Evolutionary conservation across 192 early-diverging fungal genomes (phyloP).

Genomic region (Backusella luteola): DNA sequence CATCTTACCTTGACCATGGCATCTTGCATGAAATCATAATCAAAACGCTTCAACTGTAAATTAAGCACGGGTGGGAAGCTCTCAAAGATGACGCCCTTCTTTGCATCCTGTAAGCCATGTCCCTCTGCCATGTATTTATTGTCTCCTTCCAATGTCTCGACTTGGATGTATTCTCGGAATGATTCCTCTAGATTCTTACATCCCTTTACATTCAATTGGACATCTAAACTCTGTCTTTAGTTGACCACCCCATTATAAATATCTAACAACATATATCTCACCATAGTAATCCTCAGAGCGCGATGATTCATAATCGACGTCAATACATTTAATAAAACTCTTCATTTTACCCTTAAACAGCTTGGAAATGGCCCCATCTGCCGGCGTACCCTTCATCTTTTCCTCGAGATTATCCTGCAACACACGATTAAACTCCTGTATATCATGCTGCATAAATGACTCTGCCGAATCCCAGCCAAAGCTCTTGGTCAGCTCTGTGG

Average conservation of each 20-base stretch:
- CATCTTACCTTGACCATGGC: conserved; percentile 78
- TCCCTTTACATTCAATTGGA: conserved; percentile 96
- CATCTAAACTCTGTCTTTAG: conserved; percentile 55
- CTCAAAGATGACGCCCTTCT: conserved; percentile 95
- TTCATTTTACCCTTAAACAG: conserved; percentile 98
- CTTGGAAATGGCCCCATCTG: conserved; percentile 87
- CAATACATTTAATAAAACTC: conserved; percentile 93
- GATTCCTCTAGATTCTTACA: conserved; percentile 83
- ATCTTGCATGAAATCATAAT: conserved; percentile 93
- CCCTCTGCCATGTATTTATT: conserved; percentile 96
- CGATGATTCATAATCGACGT: conserved; percentile 94
- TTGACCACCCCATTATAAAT: too few relatives aligned
- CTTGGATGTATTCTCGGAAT: conserved; percentile 85
- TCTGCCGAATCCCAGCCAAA: conserved; percentile 98
- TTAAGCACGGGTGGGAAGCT: conserved; percentile 92
- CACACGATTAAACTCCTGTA: conserved; percentile 97
- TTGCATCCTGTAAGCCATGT: conserved; percentile 90
- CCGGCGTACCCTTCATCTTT: conserved; percentile 95
- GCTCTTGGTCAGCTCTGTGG: conserved; percentile 92
- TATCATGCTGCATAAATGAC: conserved; percentile 97
- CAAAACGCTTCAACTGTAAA: conserved; percentile 95
- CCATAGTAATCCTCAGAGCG: conserved; percentile 94
- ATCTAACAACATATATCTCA: conserved; percentile 18
- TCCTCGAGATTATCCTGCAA: conserved; percentile 95
- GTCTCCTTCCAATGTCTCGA: conserved; percentile 94